A percentile compares a stretch with the other conserved stretches of the same genome.
These are phyloP conservation scores for Pleurotus pulmonarius DNA, from an alignment of 768 basidiomycete genomes.

Conservation along the genomic window DNA sequence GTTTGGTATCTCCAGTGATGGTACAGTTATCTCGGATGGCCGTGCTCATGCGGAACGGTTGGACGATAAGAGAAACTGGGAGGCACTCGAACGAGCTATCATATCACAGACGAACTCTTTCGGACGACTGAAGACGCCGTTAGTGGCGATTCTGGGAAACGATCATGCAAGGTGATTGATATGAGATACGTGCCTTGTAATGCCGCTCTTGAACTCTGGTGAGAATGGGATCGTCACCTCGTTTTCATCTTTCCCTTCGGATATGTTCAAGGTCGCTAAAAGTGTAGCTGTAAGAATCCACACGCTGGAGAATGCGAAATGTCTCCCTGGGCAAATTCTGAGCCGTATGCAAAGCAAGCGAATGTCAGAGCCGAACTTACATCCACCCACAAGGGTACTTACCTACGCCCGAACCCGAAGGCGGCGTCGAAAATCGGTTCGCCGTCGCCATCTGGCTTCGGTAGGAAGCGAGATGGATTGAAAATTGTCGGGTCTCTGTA, in stretches of 20 bases:
- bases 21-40: neutral
- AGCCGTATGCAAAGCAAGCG: neutral
- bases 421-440: constrained; percentile 39
- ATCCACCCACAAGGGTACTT: constrained; percentile 13
- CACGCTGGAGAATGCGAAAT: constrained; percentile 44
- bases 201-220: neutral
- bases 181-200: neutral
- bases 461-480: constrained; percentile 45
- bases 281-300: constrained; percentile 44
- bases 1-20: neutral
- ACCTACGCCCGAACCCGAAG: constrained; percentile 59
- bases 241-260: constrained; percentile 33
- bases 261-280: constrained; percentile 41
- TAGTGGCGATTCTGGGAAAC: too few species aligned
- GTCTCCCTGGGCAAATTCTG: constrained; percentile 51
- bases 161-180: too few species aligned
- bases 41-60: too few species aligned
- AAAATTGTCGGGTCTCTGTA: constrained; percentile 41
- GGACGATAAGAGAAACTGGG: too few species aligned
- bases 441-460: constrained; percentile 23
- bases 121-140: too few species aligned
- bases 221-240: constrained; percentile 28
- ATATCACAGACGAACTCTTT: too few species aligned
- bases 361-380: neutral
- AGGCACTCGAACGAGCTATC: too few species aligned